Evolutionary conservation across 2,329 filamentous ascomycete genomes (phyloP).

Genomic region (Knufia petricola): DNA sequence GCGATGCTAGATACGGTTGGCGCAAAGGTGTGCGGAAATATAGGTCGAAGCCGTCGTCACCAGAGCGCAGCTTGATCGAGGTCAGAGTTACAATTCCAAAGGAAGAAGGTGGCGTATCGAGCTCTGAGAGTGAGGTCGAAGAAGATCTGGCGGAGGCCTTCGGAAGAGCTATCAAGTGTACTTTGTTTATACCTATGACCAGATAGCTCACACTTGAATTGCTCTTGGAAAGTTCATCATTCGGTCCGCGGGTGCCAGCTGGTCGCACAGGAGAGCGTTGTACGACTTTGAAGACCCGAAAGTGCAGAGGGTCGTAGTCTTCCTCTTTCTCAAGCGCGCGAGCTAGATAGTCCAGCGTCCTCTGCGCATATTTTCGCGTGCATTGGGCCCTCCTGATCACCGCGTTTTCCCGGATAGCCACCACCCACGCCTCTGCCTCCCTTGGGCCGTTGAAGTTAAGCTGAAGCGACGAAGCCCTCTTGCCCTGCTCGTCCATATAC

Average conservation of each 20-base stretch:
- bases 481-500: constrained; percentile 56
- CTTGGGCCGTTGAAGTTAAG: constrained; percentile 55
- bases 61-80: constrained; percentile 48
- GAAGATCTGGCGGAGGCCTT: constrained; percentile 47
- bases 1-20: constrained; percentile 45
- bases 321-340: constrained; percentile 54
- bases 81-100: constrained; percentile 56
- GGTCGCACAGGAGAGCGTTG: constrained; percentile 51
- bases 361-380: constrained; percentile 45
- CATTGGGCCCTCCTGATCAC: constrained; percentile 35
- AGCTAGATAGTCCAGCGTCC: constrained; percentile 53
- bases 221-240: constrained; percentile 57
- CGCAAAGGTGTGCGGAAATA: constrained; percentile 53
- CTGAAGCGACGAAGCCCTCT: constrained; percentile 52
- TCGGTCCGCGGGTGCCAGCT: constrained; percentile 44
- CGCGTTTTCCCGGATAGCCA: constrained; percentile 51
- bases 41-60: constrained; percentile 58
- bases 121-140: constrained; percentile 43
- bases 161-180: constrained; percentile 58
- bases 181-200: constrained; percentile 58
- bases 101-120: constrained; percentile 43
- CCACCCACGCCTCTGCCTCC: constrained; percentile 57
- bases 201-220: constrained; percentile 58
- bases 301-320: constrained; percentile 59
- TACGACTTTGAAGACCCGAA: constrained; percentile 60